Evolutionary conservation across 148 eudicot genomes (phyloP), one percentile per base, ranked within the genome.

Genomic region (Arctostaphylos glauca): DNA sequence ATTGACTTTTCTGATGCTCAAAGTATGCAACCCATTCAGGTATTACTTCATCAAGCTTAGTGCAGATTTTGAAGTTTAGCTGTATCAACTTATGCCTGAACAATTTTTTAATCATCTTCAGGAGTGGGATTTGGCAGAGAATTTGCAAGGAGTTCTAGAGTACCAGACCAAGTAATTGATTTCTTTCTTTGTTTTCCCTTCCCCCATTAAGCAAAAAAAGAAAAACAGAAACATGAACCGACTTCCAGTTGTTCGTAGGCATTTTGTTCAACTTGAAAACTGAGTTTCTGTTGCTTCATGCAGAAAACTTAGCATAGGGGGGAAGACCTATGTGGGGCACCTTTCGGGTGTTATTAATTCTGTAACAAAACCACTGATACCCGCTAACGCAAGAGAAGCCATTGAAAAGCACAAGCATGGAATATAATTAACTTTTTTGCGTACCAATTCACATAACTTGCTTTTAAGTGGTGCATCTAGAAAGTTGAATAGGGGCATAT

Each of bases 1-100:
- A 94, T 96, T 77, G 99, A 96, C 85, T 96, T 96, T 88, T 91
- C 98, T 83, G 98, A 96, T 86, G 98, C 98, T 84, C 97, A 96
- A 83, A 90, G 76, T 80, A 94, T 96, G 98, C 98, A 92, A 87
- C 84, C 98, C 59, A 84, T 94, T 88, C 98, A 95, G 98, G 98
- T 95, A 84, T 81, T 70, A 25, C 71, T 23, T 58, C 23, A 76
- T 13, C 48, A 78, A 78, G 62, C 21, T 14, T 41, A 50, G 77
- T 73, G 15, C 13, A 18, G 73, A 62, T 44, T 59, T 73, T 50
- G 77, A 41, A 74, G 62, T 16, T 60, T 81, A 13, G 7, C 14
- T 46, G 16, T 43, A 56, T 77, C 47, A 15, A 59, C 43, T 77
- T 82, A 15, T 73, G 49, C 71, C 76, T 71, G 55, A 78, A 62